Conservation (phyloP, 805 yeast species). For the Starmerella geochares region DNA sequence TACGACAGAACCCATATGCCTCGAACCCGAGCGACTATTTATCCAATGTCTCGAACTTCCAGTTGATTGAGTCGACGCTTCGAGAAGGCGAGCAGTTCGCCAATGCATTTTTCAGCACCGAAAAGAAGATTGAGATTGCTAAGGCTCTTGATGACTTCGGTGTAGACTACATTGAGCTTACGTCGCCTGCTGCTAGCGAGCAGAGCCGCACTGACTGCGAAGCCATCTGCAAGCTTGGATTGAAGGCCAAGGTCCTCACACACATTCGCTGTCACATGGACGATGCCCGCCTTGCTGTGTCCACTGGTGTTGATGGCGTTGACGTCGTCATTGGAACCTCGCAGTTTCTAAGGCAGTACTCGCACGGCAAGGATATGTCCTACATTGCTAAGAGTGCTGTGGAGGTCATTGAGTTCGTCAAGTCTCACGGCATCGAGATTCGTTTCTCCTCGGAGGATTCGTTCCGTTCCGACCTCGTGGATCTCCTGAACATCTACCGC, state of each 20-base stretch:
- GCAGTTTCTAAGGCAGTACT: conserved; percentile 82
- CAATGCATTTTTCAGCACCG: conserved; percentile 88
- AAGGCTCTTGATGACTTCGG: conserved; percentile 96
- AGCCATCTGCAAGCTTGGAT: conserved; percentile 94
- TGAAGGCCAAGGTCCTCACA: conserved; percentile 88
- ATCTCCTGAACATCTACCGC: conserved; percentile 85
- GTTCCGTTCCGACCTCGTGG: conserved; percentile 93
- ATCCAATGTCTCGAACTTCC: conserved; percentile 80
- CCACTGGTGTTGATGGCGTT: conserved; percentile 98
- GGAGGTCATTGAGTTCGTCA: conserved; percentile 95
- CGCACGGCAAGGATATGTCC: conserved; percentile 98
- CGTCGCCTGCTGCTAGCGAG: conserved; percentile 96
- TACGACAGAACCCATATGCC: conserved; percentile 67
- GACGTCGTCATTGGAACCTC: conserved; percentile 98
- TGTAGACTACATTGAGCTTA: conserved; percentile 93
- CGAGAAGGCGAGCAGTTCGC: conserved; percentile 99
- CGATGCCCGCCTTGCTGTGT: conserved; percentile 94
- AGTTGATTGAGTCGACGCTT: conserved; percentile 86
- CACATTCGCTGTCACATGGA: conserved; percentile 99
- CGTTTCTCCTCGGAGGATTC: conserved; percentile 96
- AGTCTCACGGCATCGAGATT: conserved; percentile 91
- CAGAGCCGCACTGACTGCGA: conserved; percentile 90
- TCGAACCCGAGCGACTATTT: conserved; percentile 89
- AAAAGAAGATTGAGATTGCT: conserved; percentile 92
- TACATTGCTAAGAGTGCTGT: conserved; percentile 92